Evolutionary conservation across 805 yeast species (phyloP), one percentile per base, ranked within the genome.

Genomic region (Nakazawaea anatomiae): DNA sequence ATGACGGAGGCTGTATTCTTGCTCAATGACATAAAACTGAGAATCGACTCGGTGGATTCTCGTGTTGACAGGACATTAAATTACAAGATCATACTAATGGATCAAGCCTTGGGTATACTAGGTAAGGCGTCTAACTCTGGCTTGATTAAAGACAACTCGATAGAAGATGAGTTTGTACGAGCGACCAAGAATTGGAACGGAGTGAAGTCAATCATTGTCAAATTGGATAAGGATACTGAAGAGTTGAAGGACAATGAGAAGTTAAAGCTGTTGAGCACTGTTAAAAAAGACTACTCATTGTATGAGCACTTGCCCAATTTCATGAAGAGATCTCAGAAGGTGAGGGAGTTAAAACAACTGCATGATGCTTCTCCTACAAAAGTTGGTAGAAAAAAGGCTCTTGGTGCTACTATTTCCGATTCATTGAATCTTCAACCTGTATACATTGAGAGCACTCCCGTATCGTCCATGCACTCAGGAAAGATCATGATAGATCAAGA

Each of bases 1-100:
- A 67, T 79, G 42, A 61, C 67, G 3, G 80, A 80, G 54, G 59
- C 75, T 4, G 58, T 61, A 0, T 63, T 54, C 39, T 52, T 64
- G 32, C 57, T 64, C 31, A 53, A 55, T 8, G 65, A 60, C 44
- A 49, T 63, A 4, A 12, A 38, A 38, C n/a, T 11, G 11, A 32
- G 35, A 32, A 32, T 32, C 11, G 35, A 32, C 11, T 9, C 30
- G 44, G 44, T 27, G 52, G 45, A 44, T 54, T n/a, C 25, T 18
- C 25, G 25, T 12, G n/a, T 38, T 12, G 40, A 38, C 11, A 47
- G 18, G 11, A 7, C 34, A 42, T 27, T 29, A 34, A 47, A 29
- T n/a, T 47, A 41, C 27, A 52, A 48, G 29, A 40, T 51, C 6
- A 25, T 50, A 9, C 35, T 48, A 5, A 29, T 57, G 14, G 52